Percentiles rank a stretch among this genome's conserved stretches.
Conservation (phyloP, 2,329 filamentous ascomycete genomes). For the Bertia moriformis region DNA sequence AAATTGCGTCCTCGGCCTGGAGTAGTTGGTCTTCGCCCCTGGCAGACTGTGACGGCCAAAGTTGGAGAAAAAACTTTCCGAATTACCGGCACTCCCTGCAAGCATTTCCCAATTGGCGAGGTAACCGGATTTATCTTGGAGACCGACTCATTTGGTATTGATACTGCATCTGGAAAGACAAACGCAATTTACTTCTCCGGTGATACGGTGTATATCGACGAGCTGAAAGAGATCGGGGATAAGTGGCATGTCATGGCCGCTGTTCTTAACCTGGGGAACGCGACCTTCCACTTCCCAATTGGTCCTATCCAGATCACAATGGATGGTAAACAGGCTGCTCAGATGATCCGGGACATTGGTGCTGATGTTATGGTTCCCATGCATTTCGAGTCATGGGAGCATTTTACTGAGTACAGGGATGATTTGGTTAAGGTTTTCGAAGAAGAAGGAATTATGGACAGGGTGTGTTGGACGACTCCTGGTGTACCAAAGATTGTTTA, state of each 20-base stretch:
- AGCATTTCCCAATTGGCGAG: slow-evolving; percentile 26
- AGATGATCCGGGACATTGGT: slow-evolving; percentile 19
- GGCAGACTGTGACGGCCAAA: slow-evolving; percentile 16
- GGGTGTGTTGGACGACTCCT: slow-evolving; percentile 17
- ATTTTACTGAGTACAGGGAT: slow-evolving; percentile 21
- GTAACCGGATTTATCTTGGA: slow-evolving; percentile 27
- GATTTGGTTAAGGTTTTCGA: slow-evolving; percentile 15
- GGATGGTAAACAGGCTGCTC: slow-evolving; percentile 23
- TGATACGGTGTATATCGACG: slow-evolving; percentile 29
- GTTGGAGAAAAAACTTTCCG: slow-evolving; percentile 17
- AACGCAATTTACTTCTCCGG: slow-evolving; percentile 33
- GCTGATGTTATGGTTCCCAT: slow-evolving; percentile 27
- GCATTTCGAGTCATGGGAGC: slow-evolving; percentile 29
- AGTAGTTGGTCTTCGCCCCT: slow-evolving; percentile 20
- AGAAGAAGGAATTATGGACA: slow-evolving; percentile 16
- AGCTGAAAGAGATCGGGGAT: slow-evolving; percentile 17
- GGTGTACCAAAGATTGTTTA: too few relatives aligned
- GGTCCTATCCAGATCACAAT: slow-evolving; percentile 22
- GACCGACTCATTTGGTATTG: slow-evolving; percentile 14
- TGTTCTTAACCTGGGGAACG: slow-evolving; percentile 24
- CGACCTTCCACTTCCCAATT: slow-evolving; percentile 8
- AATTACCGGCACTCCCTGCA: slow-evolving; percentile 25
- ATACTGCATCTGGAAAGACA: slow-evolving; percentile 13
- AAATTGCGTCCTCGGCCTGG: slow-evolving; percentile 26
- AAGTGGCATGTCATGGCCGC: slow-evolving; percentile 20